phyloP scores from a whole-genome alignment of 306 rosid genomes.

The Lathyrus aphaca region DNA sequence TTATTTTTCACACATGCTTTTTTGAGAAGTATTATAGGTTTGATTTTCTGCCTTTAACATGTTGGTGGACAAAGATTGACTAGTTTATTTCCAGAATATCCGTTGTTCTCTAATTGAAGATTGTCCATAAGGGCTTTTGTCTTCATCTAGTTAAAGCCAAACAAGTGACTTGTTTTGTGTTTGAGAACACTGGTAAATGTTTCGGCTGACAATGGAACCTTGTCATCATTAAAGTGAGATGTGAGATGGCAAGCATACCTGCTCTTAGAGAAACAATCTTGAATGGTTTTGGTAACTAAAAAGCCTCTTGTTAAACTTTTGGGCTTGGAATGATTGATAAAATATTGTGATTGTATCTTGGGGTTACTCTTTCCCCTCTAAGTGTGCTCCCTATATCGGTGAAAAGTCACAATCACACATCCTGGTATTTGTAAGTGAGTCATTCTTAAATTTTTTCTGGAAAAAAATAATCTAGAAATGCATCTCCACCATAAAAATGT shows the following conservation, averaged over 20 bases:
- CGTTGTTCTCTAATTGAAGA: conserved; percentile 39
- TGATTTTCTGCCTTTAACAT: conserved; percentile 37
- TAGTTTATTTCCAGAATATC: conserved; percentile 37
- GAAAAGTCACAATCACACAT: no score
- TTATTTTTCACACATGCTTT: not conserved
- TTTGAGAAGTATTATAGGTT: conserved; percentile 29
- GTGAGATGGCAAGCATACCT: conserved; percentile 38
- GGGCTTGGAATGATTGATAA: no score
- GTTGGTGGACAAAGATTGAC: conserved; percentile 44
- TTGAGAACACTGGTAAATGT: conserved; percentile 42
- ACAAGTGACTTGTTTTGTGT: conserved; percentile 31
- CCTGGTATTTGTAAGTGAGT: no score
- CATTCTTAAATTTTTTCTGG: no score
- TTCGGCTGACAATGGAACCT: conserved; percentile 30
- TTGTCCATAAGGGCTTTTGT: conserved; percentile 34
- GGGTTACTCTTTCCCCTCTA: no score
- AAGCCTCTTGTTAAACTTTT: no score
- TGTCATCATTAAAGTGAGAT: conserved; percentile 34
- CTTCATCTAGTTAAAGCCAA: conserved; percentile 37
- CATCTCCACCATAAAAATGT: no score
- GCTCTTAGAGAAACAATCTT: conserved; percentile 17
- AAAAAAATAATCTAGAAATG: no score
- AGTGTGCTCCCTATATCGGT: no score
- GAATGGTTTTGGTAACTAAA: not conserved
- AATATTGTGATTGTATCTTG: not conserved